A percentile compares a stretch with the other conserved stretches of the same genome.
Evolutionary conservation across 106 monocot genomes (phyloP).

Genomic region (Phalaenopsis aphrodite): DNA sequence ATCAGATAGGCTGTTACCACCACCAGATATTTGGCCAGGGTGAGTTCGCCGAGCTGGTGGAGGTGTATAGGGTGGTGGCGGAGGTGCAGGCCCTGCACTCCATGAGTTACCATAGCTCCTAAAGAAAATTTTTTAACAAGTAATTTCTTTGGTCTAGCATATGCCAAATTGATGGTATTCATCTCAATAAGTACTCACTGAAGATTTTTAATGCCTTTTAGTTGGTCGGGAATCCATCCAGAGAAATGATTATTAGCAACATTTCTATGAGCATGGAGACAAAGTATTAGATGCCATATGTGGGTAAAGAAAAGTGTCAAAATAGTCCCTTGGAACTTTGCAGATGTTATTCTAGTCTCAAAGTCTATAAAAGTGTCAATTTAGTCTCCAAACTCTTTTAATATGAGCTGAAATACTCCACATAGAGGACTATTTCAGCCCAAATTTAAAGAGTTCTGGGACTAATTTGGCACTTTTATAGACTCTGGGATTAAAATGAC

Average conservation of each 20-base stretch:
- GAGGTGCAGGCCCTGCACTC: constrained; percentile 59
- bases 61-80: constrained; percentile 24
- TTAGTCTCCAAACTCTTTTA: too few species aligned
- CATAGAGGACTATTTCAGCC: too few species aligned
- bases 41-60: constrained; percentile 34
- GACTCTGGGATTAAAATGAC: too few species aligned
- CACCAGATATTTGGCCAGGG: constrained; percentile 35
- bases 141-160: background rate
- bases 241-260: constrained; percentile 79
- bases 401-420: too few species aligned
- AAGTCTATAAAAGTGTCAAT: too few species aligned
- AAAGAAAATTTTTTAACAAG: background rate
- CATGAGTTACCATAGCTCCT: constrained; percentile 82
- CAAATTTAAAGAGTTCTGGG: too few species aligned
- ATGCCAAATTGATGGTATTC: background rate
- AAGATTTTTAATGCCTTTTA: constrained; percentile 68
- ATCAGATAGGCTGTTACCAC: constrained; percentile 18
- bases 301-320: background rate
- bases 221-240: constrained; percentile 64
- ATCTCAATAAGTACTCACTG: constrained; percentile 37
- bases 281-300: background rate
- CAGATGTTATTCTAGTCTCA: too few species aligned
- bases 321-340: too few species aligned
- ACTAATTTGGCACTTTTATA: too few species aligned
- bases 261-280: constrained; percentile 38